A percentile compares a stretch with the other conserved stretches of the same genome.
These are phyloP conservation scores for Mucor piriformis DNA, from an alignment of 371 early-diverging fungal genomes.

Conservation along the genomic window DNA sequence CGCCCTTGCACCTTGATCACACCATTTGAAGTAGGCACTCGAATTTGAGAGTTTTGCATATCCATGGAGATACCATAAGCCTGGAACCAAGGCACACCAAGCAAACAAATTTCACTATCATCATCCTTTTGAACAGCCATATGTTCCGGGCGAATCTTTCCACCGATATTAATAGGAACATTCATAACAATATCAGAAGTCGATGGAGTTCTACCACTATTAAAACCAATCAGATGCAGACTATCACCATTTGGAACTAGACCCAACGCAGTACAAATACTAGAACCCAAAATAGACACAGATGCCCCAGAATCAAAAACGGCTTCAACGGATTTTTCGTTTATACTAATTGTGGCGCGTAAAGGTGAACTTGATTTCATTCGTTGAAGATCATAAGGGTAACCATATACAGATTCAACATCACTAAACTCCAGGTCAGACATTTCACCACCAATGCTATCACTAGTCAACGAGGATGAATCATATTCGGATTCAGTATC, in stretches of 20 bases:
- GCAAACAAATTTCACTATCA: slow-evolving; percentile 7
- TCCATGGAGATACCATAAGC: slow-evolving; percentile 9
- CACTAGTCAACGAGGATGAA: no score
- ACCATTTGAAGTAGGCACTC: slow-evolving; percentile 11
- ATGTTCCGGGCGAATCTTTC: background rate
- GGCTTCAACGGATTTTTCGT: no score
- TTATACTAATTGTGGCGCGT: no score
- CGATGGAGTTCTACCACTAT: no score
- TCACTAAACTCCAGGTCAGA: no score
- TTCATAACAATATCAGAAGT: background rate
- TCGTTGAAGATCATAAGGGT: slow-evolving; percentile 1
- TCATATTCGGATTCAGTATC: no score
- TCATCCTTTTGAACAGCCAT: background rate
- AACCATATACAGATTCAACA: no score
- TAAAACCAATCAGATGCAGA: background rate
- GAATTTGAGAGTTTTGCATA: background rate
- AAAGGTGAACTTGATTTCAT: slow-evolving; percentile 16
- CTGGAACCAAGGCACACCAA: slow-evolving; percentile 26
- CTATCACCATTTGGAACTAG: no score
- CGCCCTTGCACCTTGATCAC: background rate
- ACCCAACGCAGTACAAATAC: no score
- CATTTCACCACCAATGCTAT: no score
- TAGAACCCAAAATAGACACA: no score
- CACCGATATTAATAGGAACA: slow-evolving; percentile 11
- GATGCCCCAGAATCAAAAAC: no score